Evolutionary conservation across 169 alveolate genomes (phyloP).

Genomic region (Toxoplasma gondii): DNA sequence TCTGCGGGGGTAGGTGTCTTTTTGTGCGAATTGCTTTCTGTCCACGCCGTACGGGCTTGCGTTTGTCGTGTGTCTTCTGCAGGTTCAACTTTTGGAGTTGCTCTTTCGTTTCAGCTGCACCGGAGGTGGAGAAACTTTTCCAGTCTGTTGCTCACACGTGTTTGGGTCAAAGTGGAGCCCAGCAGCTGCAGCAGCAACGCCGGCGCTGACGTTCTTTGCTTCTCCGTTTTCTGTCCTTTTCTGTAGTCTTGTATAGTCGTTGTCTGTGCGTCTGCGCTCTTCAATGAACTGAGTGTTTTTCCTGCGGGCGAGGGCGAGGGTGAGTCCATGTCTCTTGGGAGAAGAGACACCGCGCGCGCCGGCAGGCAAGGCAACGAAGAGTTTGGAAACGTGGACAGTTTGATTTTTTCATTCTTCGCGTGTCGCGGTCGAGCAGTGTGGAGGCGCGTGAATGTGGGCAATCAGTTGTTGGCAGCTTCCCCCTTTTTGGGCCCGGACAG

Average conservation of each 20-base stretch:
- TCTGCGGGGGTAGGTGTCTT: too few species aligned
- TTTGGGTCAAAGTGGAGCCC: constrained; percentile 50
- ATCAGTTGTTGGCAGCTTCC: too few species aligned
- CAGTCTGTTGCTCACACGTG: constrained; percentile 68
- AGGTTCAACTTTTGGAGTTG: constrained; percentile 67
- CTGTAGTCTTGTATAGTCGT: neutral
- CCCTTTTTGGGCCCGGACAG: too few species aligned
- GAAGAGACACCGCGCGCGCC: too few species aligned
- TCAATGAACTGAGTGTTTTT: neutral
- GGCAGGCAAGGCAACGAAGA: too few species aligned
- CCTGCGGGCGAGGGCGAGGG: neutral
- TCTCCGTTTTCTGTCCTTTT: too few species aligned
- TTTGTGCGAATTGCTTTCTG: too few species aligned
- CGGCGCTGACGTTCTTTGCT: neutral
- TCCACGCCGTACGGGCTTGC: neutral
- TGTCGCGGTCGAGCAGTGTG: too few species aligned
- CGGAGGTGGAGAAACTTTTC: constrained; percentile 70
- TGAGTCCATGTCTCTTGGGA: neutral
- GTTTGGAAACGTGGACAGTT: too few species aligned
- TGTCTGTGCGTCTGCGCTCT: neutral
- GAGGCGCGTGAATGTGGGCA: too few species aligned
- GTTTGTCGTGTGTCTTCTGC: neutral
- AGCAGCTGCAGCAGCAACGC: constrained; percentile 59
- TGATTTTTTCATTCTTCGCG: too few species aligned
- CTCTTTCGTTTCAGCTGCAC: constrained; percentile 63